These are phyloP conservation scores for Phalaenopsis equestris DNA, from an alignment of 106 monocot genomes.

Conservation along the genomic window DNA sequence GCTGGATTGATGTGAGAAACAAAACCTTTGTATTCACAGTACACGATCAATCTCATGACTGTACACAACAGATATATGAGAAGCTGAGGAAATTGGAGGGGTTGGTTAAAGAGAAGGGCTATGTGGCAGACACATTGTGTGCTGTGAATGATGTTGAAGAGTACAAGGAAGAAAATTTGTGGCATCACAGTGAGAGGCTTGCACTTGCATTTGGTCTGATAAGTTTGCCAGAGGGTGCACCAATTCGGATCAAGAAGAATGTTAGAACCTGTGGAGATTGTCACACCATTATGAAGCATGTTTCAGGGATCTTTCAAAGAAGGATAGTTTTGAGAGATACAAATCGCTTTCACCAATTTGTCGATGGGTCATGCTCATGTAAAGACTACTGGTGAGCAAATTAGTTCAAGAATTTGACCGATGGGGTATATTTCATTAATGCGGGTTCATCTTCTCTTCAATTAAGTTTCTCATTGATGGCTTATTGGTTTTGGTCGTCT, in stretches of 20 bases:
- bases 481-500: no score
- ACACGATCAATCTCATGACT: constrained; percentile 31
- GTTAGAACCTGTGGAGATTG: background rate
- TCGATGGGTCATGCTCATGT: constrained; percentile 49
- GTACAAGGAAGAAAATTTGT: constrained; percentile 17
- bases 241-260: constrained; percentile 2
- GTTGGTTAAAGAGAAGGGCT: constrained; percentile 22
- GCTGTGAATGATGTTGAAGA: constrained; percentile 19
- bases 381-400: constrained; percentile 46
- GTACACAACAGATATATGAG: constrained; percentile 27
- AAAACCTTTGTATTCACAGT: constrained; percentile 45
- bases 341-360: constrained; percentile 57
- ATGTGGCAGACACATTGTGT: constrained; percentile 20
- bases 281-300: constrained; percentile 36
- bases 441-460: no score
- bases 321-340: constrained; percentile 46
- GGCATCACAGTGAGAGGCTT: constrained; percentile 60
- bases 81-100: constrained; percentile 10
- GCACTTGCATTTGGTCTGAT: constrained; percentile 62
- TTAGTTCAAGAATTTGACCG: no score
- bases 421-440: no score
- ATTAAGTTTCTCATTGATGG: no score
- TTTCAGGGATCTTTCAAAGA: constrained; percentile 32
- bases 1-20: constrained; percentile 57
- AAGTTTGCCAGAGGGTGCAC: constrained; percentile 19